Evolutionary conservation across 1,284 basidiomycete species (phyloP).

Genomic region (Farysia itapuensis): DNA sequence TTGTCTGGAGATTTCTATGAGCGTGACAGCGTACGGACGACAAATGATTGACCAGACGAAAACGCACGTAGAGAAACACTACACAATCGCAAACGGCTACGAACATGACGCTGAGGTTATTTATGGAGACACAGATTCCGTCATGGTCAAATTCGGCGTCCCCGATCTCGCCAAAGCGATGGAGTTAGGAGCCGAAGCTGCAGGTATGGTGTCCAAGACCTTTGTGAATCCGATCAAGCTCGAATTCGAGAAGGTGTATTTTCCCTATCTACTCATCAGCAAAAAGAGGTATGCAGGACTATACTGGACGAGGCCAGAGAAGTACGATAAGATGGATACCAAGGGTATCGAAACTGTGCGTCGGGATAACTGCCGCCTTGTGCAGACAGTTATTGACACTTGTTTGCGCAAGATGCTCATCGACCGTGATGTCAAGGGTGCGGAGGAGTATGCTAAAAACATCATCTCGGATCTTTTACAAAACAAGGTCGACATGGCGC

Average conservation of each 20-base stretch:
- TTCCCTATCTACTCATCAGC: conserved; percentile 58
- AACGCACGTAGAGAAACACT: conserved; percentile 49
- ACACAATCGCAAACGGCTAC: conserved; percentile 58
- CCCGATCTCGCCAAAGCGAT: conserved; percentile 51
- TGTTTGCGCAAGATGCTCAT: conserved; percentile 60
- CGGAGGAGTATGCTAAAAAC: conserved; percentile 58
- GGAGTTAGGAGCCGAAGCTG: conserved; percentile 78
- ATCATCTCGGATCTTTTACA: conserved; percentile 58
- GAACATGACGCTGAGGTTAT: conserved; percentile 58
- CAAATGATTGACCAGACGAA: conserved; percentile 60
- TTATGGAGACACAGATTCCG: conserved; percentile 59
- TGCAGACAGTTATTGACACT: conserved; percentile 59
- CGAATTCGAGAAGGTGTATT: conserved; percentile 60
- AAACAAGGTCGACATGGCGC: conserved; percentile 60
- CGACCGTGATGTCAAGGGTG: conserved; percentile 58
- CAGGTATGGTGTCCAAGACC: conserved; percentile 71
- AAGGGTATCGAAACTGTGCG: conserved; percentile 60
- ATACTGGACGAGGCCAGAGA: conserved; percentile 56
- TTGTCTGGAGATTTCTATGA: conserved; percentile 59
- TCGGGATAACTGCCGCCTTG: conserved; percentile 59
- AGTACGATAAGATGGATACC: conserved; percentile 60
- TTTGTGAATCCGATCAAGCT: conserved; percentile 58
- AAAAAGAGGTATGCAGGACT: conserved; percentile 60
- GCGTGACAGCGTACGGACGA: conserved; percentile 58
- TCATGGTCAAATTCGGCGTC: conserved; percentile 60